Base-by-base conservation (phyloP, 306 rosid genomes). In the Vigna mungo region DNA sequence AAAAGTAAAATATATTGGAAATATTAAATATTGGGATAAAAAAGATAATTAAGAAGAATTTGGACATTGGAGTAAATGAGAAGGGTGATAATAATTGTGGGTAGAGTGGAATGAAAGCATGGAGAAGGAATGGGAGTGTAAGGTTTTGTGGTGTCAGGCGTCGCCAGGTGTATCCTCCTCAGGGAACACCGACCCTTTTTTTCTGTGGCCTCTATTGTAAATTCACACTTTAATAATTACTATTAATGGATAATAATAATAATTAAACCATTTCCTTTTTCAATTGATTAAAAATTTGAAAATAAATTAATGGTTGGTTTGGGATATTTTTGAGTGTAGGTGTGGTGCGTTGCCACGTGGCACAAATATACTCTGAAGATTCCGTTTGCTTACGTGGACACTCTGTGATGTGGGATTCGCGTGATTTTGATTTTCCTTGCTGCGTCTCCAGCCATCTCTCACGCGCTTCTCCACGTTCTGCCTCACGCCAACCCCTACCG, bases 131-230 rank as follows among this genome's bases (percentile, higher is more conserved):
- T 9, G 54, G 49, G 34, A 15, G 36, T 64, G 37, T 6, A 9
- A 6, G 46, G 16, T 21, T 65, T 53, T 81, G 85, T 87, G 94
- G 91, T 79, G 69, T 44, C 16, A 5, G 39, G 56, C 1, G 9
- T 17, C 64, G 91, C 89, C 91, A 89, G 82, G 89, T 89, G 94
- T 79, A 7, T 30, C 48, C 34, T 58, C 7, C 15, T 34, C 17
- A 69, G 83, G 84, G 78, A 76, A n/a, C 91, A 64, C 65, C 48
- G 17, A 27, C 4, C 47, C 66, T 17, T 16, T 39, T 63, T 18
- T 82, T 56, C 17, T 79, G 80, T 81, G 88, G 89, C 76, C 34
- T 25, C 49, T 44, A 0, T 44, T 44, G 17, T 27, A 34, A 27
- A 59, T 7, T 44, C 21, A 41, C 4, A 41, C 46, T 41, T 41